Base-by-base conservation (phyloP, 192 early-diverging fungal genomes). In the Coemansia asiatica region DNA sequence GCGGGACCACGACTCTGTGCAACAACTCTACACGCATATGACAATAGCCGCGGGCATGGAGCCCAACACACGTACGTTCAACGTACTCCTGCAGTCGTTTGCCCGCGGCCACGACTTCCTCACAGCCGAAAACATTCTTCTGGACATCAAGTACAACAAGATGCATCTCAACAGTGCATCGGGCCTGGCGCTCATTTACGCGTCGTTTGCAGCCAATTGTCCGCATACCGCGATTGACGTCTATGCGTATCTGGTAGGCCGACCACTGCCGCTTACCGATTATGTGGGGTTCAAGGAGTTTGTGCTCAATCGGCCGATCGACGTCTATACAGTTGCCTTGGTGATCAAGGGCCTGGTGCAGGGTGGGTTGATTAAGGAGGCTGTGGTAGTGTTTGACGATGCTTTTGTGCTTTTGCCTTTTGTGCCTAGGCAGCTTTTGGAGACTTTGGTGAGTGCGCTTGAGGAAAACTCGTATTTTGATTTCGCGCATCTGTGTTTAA, bases 351-450 rank as follows among this genome's bases (percentile, higher is more conserved):
- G 66, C 7, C 66, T 81, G 22, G 61, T 75, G 6, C 56, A 66
- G 9, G 48, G 47, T 12, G 31, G 60, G 4, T 23, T 61, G 23
- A 19, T 60, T 3, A 64, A 62, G 8, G 78, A 81, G n/a, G 78
- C 78, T 0, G 40, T 68, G 0, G 40, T 75, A 15, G 60, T 81
- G 40, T 81, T 81, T 60, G 78, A 81, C 29, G 78, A 81, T 18
- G 54, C 78, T 4, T 81, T 81, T 66, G 51, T 58, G 4, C n/a
- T 81, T 9, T 56, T 81, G 15, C 48, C 53, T 1, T 53, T 19
- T 13, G 73, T 81, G 15, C 73, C 78, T 18, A 65, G 66, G 9
- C 72, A 71, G 46, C 56, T 81, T 25, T 44, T 81, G 26, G 53
- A 61, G 35, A 81, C 73, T 1, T 55, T 81, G 27, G 61, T 75